phyloP scores from a whole-genome alignment of 169 alveolate genomes.

The Toxoplasma gondii region DNA sequence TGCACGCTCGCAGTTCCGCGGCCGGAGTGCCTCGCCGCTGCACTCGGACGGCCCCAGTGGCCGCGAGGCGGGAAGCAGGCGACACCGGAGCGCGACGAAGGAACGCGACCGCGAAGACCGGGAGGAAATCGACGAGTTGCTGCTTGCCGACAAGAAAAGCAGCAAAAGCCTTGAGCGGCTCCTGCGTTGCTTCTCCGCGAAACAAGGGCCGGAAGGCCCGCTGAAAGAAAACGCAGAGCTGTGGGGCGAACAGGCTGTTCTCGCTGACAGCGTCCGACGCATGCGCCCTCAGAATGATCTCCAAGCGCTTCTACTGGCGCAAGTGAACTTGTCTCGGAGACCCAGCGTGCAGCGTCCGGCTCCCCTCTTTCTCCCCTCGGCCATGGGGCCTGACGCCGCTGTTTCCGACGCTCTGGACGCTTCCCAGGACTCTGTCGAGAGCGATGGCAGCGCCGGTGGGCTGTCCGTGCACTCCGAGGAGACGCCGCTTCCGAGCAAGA shows the following conservation, averaged over 20 bases:
- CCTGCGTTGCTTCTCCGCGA: neutral
- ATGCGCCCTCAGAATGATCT: neutral
- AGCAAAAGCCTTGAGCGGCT: neutral
- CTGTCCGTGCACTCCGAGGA: neutral
- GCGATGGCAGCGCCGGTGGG: neutral
- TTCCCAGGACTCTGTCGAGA: neutral
- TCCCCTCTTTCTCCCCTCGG: neutral
- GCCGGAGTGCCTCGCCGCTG: neutral
- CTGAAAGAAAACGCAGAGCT: neutral
- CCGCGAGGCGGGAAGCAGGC: neutral
- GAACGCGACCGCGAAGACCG: neutral
- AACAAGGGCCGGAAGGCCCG: neutral
- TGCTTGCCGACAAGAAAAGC: constrained; percentile 24
- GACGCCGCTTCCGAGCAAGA: neutral
- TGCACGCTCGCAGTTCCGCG: neutral
- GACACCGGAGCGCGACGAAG: neutral
- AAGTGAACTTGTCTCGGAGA: neutral
- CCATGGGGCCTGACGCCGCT: neutral
- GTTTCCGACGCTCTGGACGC: neutral
- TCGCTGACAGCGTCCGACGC: neutral
- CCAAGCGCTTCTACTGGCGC: neutral
- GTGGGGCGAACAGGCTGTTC: neutral
- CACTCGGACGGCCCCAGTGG: neutral
- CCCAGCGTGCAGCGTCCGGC: neutral
- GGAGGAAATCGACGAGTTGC: neutral